Conservation (phyloP, 2,329 filamentous ascomycete species). For the Penicillium corylophilum region DNA sequence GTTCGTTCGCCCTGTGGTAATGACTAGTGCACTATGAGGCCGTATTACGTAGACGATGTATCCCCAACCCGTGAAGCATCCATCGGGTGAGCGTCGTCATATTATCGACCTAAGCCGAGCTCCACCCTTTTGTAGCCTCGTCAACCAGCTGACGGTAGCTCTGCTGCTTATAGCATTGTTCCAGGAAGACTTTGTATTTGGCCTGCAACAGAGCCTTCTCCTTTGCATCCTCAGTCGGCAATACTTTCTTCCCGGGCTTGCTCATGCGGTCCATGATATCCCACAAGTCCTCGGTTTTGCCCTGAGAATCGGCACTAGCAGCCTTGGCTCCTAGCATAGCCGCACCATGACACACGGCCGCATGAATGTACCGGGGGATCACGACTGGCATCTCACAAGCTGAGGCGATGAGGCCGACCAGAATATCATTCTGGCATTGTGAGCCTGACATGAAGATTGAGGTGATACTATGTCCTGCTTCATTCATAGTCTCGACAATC, state of each 20-base stretch:
- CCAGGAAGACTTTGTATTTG: slow-evolving; percentile 95
- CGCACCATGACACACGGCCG: slow-evolving; percentile 94
- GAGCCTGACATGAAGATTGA: slow-evolving; percentile 99
- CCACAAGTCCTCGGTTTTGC: slow-evolving; percentile 85
- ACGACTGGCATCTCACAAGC: slow-evolving; percentile 89
- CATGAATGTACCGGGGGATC: slow-evolving; percentile 90
- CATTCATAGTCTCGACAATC: slow-evolving; percentile 93
- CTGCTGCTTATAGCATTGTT: slow-evolving; percentile 85
- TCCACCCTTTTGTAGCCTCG: slow-evolving; percentile 52
- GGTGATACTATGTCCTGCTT: slow-evolving; percentile 77
- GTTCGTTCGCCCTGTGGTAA: slow-evolving; percentile 1
- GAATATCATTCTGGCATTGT: slow-evolving; percentile 90
- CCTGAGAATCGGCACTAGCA: slow-evolving; percentile 74
- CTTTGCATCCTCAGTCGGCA: slow-evolving; percentile 67
- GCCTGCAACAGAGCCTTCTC: slow-evolving; percentile 79
- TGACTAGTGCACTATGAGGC: background rate
- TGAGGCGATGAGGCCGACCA: slow-evolving; percentile 89
- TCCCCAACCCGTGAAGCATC: background rate
- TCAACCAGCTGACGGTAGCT: slow-evolving; percentile 78
- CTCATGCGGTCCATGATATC: slow-evolving; percentile 97
- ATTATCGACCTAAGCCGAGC: slow-evolving; percentile 6
- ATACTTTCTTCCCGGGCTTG: slow-evolving; percentile 82
- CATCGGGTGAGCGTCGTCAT: background rate
- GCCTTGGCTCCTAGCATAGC: slow-evolving; percentile 98
- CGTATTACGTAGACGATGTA: background rate